These are phyloP conservation scores for Mrakia frigida DNA, from an alignment of 768 basidiomycete genomes.

Conservation along the genomic window DNA sequence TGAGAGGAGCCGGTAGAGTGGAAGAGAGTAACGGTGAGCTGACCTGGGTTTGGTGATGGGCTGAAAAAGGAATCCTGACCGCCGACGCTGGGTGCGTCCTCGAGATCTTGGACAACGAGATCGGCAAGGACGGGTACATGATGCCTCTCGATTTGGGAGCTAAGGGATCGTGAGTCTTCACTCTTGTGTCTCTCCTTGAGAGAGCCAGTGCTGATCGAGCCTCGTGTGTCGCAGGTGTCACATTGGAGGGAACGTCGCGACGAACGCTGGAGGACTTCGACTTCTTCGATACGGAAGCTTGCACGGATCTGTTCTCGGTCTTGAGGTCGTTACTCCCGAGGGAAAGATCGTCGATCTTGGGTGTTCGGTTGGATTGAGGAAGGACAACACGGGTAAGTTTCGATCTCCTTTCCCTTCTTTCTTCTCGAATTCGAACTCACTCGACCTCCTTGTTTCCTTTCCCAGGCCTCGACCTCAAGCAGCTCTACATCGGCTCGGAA, in stretches of 20 bases:
- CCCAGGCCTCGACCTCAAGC: conserved; percentile 92
- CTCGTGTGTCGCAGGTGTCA: conserved; percentile 63
- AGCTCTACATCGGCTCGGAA: conserved; percentile 95
- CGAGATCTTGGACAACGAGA: conserved; percentile 76
- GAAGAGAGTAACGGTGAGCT: neutral
- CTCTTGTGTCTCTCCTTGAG: neutral
- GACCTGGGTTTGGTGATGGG: neutral
- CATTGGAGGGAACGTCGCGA: conserved; percentile 93
- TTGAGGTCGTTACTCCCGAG: conserved; percentile 93
- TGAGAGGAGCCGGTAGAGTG: neutral
- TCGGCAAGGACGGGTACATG: conserved; percentile 82
- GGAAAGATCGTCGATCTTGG: conserved; percentile 85
- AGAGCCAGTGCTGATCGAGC: neutral
- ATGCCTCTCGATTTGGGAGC: conserved; percentile 95
- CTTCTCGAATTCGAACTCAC: neutral
- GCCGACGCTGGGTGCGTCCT: conserved; percentile 93
- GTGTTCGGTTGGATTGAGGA: conserved; percentile 66
- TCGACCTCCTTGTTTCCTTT: neutral
- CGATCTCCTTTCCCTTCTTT: neutral
- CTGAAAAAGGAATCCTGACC: conserved; percentile 66
- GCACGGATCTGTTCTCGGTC: conserved; percentile 87
- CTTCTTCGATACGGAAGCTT: conserved; percentile 90
- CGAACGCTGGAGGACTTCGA: conserved; percentile 95
- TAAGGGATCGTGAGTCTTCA: conserved; percentile 70
- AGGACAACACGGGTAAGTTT: conserved; percentile 86